These are phyloP conservation scores for Phlebiopsis gigantea DNA, from an alignment of 768 basidiomycete genomes.

Conservation along the genomic window DNA sequence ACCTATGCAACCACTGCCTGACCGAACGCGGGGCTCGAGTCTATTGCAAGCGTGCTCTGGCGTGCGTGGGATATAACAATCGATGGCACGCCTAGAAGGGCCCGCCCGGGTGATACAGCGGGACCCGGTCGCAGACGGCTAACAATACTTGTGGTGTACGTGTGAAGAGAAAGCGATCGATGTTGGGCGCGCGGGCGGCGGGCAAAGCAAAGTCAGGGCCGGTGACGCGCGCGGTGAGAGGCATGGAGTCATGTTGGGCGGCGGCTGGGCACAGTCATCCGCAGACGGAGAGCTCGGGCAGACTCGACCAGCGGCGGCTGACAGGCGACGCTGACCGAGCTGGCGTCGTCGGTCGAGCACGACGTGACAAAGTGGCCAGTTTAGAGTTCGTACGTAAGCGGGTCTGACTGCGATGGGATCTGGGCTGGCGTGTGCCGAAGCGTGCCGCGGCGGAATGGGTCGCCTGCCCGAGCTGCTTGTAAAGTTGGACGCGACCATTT, in stretches of 20 bases:
- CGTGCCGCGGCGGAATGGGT: background rate
- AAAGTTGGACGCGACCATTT: background rate
- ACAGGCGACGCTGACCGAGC: constrained; percentile 4
- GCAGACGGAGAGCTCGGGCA: background rate
- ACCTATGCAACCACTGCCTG: constrained; percentile 17
- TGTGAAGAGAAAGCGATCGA: background rate
- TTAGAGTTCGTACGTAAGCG: background rate
- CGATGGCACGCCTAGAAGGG: background rate
- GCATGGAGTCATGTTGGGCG: background rate
- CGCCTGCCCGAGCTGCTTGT: background rate
- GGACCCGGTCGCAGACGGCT: background rate
- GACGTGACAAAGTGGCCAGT: background rate
- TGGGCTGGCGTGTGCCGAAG: constrained; percentile 1
- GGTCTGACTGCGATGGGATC: background rate
- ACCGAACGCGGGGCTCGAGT: constrained; percentile 4
- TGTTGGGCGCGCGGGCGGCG: too few species aligned
- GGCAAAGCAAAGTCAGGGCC: too few species aligned
- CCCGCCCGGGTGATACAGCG: background rate
- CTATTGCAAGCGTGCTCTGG: background rate
- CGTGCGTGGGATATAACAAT: background rate
- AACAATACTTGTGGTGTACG: background rate
- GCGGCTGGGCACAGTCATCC: background rate
- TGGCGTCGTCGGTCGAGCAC: background rate
- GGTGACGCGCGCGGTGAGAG: too few species aligned
- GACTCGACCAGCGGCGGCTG: constrained; percentile 2